Conservation (phyloP, 176 grass and related monocot species). For the Olyra latifolia region DNA sequence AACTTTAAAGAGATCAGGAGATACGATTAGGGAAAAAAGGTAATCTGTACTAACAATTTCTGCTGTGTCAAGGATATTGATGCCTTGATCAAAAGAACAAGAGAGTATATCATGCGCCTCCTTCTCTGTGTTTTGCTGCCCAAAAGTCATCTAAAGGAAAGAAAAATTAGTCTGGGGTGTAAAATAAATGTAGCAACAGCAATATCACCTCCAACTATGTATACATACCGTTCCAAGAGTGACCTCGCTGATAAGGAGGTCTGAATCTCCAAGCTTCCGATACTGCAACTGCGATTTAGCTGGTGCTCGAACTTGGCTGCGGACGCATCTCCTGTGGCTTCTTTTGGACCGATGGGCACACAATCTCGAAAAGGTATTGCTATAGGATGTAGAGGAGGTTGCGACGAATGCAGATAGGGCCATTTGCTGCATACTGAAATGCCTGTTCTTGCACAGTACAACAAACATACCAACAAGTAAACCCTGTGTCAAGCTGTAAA, state of each 20-base stretch:
- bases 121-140: constrained; percentile 40
- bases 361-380: background rate
- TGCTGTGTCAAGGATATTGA: constrained; percentile 46
- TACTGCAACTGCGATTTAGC: constrained; percentile 39
- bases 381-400: background rate
- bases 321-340: background rate
- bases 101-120: constrained; percentile 41
- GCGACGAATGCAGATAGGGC: constrained; percentile 1
- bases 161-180: background rate
- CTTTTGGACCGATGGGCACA: background rate
- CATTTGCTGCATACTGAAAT: constrained; percentile 34
- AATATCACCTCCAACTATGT: background rate
- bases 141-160: constrained; percentile 35
- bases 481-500: background rate
- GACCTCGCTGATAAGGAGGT: constrained; percentile 62
- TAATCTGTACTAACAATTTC: constrained; percentile 36
- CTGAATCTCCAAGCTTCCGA: constrained; percentile 58
- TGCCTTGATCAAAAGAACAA: constrained; percentile 44
- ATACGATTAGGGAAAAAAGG: background rate
- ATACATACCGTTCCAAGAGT: constrained; percentile 58
- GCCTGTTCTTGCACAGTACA: constrained; percentile 15
- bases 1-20: background rate
- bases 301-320: constrained; percentile 9
- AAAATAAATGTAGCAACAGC: background rate
- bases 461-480: background rate